Percentiles rank a stretch among this genome's conserved stretches.
Evolutionary conservation across 2,329 filamentous ascomycete species (phyloP).

Genomic region (Fusarium pseudocircinatum): DNA sequence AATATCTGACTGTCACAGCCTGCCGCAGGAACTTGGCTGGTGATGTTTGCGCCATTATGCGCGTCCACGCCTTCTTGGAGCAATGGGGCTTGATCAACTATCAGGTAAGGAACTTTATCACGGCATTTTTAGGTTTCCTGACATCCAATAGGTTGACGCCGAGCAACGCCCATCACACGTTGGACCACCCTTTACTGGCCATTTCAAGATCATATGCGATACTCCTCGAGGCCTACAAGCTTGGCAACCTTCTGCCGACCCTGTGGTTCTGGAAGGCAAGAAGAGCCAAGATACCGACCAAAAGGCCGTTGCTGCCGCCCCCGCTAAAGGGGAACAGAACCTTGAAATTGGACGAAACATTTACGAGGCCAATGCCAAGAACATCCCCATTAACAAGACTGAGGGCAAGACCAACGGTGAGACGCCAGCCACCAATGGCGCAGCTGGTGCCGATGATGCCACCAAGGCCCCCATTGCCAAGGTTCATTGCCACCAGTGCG

Average conservation of each 20-base stretch:
- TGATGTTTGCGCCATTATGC: conserved; percentile 99
- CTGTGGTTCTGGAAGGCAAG: conserved; percentile 70
- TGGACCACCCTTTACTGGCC: conserved; percentile 94
- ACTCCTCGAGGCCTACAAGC: conserved; percentile 94
- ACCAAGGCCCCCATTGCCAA: conserved; percentile 73
- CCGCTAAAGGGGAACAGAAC: conserved; percentile 82
- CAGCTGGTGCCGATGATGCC: conserved; percentile 65
- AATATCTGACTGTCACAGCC: conserved; percentile 96
- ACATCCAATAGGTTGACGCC: conserved; percentile 80
- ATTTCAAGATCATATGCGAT: conserved; percentile 96
- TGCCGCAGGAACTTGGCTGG: conserved; percentile 94
- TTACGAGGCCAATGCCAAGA: conserved; percentile 91
- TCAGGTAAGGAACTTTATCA: conserved; percentile 69
- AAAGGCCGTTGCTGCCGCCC: conserved; percentile 72
- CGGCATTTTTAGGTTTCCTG: conserved; percentile 32
- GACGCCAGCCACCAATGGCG: conserved; percentile 71
- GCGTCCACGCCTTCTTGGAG: conserved; percentile 96
- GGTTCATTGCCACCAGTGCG: conserved; percentile 89
- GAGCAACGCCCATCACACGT: conserved; percentile 95
- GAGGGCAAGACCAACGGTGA: conserved; percentile 83
- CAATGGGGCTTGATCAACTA: conserved; percentile 99
- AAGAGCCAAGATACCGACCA: conserved; percentile 75
- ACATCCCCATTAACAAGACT: conserved; percentile 72
- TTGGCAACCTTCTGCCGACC: conserved; percentile 89
- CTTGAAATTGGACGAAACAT: conserved; percentile 95